phyloP scores from a whole-genome alignment of 441 rosid species.

The Erodium trifolium region DNA sequence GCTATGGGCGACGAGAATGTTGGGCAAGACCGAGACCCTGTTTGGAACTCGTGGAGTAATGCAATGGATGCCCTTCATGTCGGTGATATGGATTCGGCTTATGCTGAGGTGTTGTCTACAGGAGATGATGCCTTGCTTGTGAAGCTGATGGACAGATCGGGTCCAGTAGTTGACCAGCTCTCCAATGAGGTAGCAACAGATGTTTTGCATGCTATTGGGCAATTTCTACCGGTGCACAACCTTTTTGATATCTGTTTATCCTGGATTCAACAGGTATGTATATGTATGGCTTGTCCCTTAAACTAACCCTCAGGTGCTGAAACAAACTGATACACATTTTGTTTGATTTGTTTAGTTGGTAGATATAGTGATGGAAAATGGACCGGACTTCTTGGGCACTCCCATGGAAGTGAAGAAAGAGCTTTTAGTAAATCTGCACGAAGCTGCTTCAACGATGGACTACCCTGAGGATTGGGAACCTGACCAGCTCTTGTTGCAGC shows the following conservation, averaged over 20 bases:
- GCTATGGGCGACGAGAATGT: conserved; percentile 70
- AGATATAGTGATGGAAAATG: conserved; percentile 72
- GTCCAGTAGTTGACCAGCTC: conserved; percentile 81
- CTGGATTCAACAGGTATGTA: conserved; percentile 89
- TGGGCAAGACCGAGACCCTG: conserved; percentile 63
- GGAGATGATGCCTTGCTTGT: conserved; percentile 86
- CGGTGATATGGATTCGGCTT: conserved; percentile 86
- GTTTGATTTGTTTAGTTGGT: conserved; percentile 43
- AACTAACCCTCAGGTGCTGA: not conserved
- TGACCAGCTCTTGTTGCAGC: conserved; percentile 69
- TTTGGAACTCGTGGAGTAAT: conserved; percentile 85
- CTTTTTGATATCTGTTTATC: conserved; percentile 75
- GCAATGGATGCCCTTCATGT: conserved; percentile 88
- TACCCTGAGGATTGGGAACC: conserved; percentile 95
- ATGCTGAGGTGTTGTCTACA: conserved; percentile 63
- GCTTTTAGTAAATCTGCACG: conserved; percentile 64
- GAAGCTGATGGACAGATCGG: conserved; percentile 91
- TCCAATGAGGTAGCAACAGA: conserved; percentile 71
- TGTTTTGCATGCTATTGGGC: conserved; percentile 62
- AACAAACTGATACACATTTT: not conserved
- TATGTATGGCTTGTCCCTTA: conserved; percentile 19
- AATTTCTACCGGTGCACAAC: conserved; percentile 69
- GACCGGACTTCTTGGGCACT: conserved; percentile 55
- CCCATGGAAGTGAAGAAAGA: conserved; percentile 85
- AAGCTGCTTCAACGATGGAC: conserved; percentile 61